Conservation (phyloP, 768 basidiomycete species). For the Lactarius sanguifluus region DNA sequence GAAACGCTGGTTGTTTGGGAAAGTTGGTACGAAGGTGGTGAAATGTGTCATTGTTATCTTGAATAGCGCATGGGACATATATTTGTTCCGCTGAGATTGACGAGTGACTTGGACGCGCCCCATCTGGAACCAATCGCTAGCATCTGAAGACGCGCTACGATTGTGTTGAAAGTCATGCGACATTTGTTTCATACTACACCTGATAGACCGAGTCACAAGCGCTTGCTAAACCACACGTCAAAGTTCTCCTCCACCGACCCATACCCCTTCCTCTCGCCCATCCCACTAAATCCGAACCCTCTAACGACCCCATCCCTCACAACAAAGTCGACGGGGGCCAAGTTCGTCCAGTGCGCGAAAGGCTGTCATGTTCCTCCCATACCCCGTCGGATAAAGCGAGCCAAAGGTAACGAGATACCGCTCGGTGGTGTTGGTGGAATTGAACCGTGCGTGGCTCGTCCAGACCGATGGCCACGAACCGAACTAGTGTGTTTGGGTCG, state of each 20-base stretch:
- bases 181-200: no score
- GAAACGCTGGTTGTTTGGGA: neutral
- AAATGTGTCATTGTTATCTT: slow-evolving; percentile 3
- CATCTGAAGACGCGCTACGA: neutral
- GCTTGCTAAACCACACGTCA: no score
- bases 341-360: no score
- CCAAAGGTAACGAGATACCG: neutral
- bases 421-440: neutral
- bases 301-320: no score
- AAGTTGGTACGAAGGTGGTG: neutral
- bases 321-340: no score
- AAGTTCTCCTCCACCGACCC: no score
- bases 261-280: no score
- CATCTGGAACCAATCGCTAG: neutral
- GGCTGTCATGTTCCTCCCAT: slow-evolving; percentile 16
- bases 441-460: neutral
- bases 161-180: neutral
- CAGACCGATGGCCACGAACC: no score
- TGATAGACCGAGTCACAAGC: no score
- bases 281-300: no score
- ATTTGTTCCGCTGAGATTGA: neutral
- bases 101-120: neutral
- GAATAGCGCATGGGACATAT: neutral
- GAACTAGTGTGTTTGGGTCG: no score
- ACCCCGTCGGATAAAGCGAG: slow-evolving; percentile 23